Evolutionary conservation across 176 grass and related monocot species (phyloP), one percentile per base, ranked within the genome.

Genomic region (Rhynchospora pubera): DNA sequence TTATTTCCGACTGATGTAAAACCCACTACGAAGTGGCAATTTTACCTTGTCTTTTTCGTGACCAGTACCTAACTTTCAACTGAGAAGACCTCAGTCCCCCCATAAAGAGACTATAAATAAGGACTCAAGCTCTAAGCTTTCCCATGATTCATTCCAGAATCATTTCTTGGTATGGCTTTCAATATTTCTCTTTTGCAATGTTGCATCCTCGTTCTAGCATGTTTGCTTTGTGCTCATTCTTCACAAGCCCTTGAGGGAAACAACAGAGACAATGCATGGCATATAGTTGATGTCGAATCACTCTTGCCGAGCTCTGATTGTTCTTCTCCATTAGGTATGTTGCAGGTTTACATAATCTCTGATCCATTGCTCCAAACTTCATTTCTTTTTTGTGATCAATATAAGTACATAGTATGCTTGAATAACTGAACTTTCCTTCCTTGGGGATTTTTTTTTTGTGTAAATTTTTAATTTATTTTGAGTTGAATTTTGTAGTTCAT

Each of bases 241-340:
- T 13, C 65, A 50, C 15, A 76, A 46, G 85, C 62, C 0, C 6
- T 62, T 15, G 30, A 1, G 47, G 63, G 53, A 59, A 71, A 23
- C 3, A 23, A 3, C 22, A 46, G 15, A 42, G 15, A 80, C 44
- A 24, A 48, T 13, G 42, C 60, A 47, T 87, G 83, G 85, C 88
- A 94, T 83, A 72, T 81, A 55, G 80, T 92, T 6, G 63, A 85
- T 79, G 65, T 92, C 57, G 7, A 24, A 58, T 57, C 82, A 6
- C 83, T 90, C 30, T 80, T 90, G 84, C 90, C 93, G 3, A 32
- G 3, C 73, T 21, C 72, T 0, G 69, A 9, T 62, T 94, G 93
- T 86, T 72, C 65, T 26, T 45, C 84, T 0, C 15, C 50, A 0
- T 74, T 46, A 91, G 92, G 92, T 94, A 85, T 6, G 22, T 26